Conservation (phyloP, 1,139 yeast genomes). For the Dujonia santamariae region DNA sequence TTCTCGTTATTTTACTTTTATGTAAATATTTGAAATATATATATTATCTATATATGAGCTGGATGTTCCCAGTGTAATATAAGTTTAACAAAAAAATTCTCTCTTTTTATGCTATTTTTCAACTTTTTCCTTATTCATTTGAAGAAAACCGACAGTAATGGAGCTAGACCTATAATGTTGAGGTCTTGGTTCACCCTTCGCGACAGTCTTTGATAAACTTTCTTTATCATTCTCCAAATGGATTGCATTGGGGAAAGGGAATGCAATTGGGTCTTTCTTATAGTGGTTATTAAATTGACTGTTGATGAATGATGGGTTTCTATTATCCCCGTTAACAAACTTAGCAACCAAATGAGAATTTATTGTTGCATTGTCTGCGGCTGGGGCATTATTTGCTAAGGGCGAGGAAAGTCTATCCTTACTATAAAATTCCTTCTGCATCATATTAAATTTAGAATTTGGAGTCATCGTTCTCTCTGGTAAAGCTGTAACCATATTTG, state of each 20-base stretch:
- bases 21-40: not conserved
- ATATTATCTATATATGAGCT: not conserved
- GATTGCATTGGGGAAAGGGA: constrained; percentile 40
- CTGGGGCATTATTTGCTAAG: constrained; percentile 21
- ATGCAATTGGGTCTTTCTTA: constrained; percentile 37
- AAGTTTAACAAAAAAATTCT: not conserved
- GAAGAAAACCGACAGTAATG: constrained; percentile 40
- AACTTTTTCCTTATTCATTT: constrained; percentile 18
- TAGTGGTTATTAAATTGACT: constrained; percentile 44
- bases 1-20: not conserved
- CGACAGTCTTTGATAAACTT: constrained; percentile 19
- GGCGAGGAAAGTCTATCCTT: constrained; percentile 20
- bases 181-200: constrained; percentile 24
- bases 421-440: constrained; percentile 3
- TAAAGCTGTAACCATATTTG: not conserved
- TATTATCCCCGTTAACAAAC: constrained; percentile 8
- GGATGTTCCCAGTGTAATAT: not conserved
- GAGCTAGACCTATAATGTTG: constrained; percentile 37
- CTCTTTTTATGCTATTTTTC: not conserved
- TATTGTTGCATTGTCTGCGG: constrained; percentile 19
- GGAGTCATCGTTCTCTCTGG: constrained; percentile 4
- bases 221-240: constrained; percentile 38
- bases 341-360: constrained; percentile 20
- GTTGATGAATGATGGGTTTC: constrained; percentile 8
- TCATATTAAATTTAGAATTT: constrained; percentile 4